phyloP scores from a whole-genome alignment of 2,329 filamentous ascomycete genomes.

The Ophiocordyceps camponoti-leonardi region DNA sequence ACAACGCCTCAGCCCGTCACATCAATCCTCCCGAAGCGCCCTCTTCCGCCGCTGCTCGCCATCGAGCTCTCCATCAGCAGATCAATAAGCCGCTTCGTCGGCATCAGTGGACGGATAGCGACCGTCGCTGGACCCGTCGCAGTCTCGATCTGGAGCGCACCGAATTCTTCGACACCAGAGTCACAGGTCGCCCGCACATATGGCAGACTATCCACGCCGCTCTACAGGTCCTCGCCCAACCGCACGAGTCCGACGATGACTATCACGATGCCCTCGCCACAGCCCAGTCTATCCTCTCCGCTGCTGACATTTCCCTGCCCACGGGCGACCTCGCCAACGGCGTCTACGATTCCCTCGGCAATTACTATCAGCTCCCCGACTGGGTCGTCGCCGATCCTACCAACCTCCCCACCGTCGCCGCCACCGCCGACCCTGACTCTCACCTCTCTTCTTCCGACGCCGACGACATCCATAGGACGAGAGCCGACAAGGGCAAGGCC shows the following conservation, averaged over 20 bases:
- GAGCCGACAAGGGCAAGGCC: slow-evolving; percentile 44
- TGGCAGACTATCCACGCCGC: slow-evolving; percentile 62
- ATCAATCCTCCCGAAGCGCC: slow-evolving; percentile 26
- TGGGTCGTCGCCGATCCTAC: slow-evolving; percentile 51
- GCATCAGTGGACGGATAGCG: slow-evolving; percentile 47
- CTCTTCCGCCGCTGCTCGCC: slow-evolving; percentile 6
- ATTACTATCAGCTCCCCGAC: slow-evolving; percentile 51
- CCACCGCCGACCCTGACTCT: slow-evolving; percentile 11
- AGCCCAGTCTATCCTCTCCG: slow-evolving; percentile 67
- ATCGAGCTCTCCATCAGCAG: slow-evolving; percentile 38
- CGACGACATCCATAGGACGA: slow-evolving; percentile 18
- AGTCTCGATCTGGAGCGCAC: slow-evolving; percentile 53
- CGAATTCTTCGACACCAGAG: slow-evolving; percentile 83
- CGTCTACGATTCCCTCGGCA: slow-evolving; percentile 54
- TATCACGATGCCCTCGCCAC: slow-evolving; percentile 33
- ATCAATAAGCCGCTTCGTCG: slow-evolving; percentile 52
- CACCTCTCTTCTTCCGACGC: slow-evolving; percentile 4
- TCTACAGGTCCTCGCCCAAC: slow-evolving; percentile 48
- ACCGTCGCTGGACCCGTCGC: slow-evolving; percentile 50
- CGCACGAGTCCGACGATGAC: slow-evolving; percentile 20
- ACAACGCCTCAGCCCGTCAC: slow-evolving; percentile 33
- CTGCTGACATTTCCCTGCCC: slow-evolving; percentile 58
- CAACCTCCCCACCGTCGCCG: slow-evolving; percentile 21
- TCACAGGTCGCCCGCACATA: slow-evolving; percentile 58
- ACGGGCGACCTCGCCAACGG: slow-evolving; percentile 57